Conservation (phyloP, 805 yeast species). For the Saturnispora serradocipensis region DNA sequence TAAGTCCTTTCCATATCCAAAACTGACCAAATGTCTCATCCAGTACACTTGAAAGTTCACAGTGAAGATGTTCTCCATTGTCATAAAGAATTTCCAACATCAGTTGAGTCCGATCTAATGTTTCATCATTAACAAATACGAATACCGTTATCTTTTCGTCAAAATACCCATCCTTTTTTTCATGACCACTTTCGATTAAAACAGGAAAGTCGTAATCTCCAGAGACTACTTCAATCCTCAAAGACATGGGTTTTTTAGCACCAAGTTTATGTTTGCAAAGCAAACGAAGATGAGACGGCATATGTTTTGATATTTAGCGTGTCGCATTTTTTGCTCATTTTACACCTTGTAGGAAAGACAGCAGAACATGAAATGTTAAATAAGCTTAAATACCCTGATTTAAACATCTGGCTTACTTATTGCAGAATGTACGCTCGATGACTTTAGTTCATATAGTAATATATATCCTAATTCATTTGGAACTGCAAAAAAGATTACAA, state of each 20-base stretch:
- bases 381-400: too few species aligned
- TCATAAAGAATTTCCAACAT: slow-evolving; percentile 1
- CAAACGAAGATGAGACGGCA: neutral
- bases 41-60: neutral
- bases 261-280: neutral
- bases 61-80: neutral
- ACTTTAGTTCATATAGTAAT: too few species aligned
- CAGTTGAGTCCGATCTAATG: neutral
- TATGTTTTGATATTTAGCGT: neutral
- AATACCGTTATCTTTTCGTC: slow-evolving; percentile 14
- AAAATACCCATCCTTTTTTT: slow-evolving; percentile 27
- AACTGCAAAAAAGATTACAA: too few species aligned
- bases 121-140: neutral
- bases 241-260: neutral
- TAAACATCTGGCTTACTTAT: too few species aligned
- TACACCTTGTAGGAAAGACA: neutral
- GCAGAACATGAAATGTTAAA: too few species aligned
- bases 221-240: neutral
- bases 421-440: too few species aligned
- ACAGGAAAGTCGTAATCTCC: neutral
- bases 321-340: neutral
- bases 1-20: slow-evolving; percentile 3
- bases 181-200: slow-evolving; percentile 20
- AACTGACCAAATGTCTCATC: neutral
- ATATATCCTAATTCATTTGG: too few species aligned